A percentile compares a stretch with the other conserved stretches of the same genome.
These are phyloP conservation scores for Penicillium sp. DNA, from an alignment of 2,329 filamentous ascomycete species.

Conservation along the genomic window DNA sequence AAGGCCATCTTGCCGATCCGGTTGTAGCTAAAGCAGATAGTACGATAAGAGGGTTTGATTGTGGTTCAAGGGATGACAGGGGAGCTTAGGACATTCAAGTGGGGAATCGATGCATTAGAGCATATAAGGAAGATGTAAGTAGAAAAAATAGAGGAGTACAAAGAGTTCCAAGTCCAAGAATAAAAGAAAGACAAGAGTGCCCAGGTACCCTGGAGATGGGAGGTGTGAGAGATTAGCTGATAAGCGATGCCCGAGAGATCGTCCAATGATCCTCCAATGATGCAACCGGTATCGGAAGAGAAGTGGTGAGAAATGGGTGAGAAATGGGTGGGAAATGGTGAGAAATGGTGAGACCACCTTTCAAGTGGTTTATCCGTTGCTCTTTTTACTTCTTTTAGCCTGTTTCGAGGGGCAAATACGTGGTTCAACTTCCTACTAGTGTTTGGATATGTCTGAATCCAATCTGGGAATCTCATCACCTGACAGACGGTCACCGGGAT, in stretches of 20 bases:
- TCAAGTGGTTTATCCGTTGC: background rate
- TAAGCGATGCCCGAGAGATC: constrained; percentile 4
- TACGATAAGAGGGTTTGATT: background rate
- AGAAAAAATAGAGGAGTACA: background rate
- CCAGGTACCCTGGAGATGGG: background rate
- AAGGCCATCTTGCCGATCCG: constrained; percentile 34
- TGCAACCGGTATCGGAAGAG: constrained; percentile 11
- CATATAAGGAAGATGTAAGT: background rate
- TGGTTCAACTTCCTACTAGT: too few species aligned
- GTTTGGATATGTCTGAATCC: background rate
- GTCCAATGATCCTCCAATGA: constrained; percentile 20
- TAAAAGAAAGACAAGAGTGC: background rate
- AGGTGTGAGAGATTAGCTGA: constrained; percentile 5
- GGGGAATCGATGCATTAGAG: background rate
- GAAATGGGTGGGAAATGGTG: background rate
- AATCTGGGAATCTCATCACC: background rate
- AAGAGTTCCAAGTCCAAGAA: background rate
- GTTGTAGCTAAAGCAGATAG: constrained; percentile 4
- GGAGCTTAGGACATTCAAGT: background rate
- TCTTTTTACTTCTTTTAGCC: background rate
- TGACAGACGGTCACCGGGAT: constrained; percentile 36
- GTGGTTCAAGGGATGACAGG: background rate
- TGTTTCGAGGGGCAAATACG: background rate
- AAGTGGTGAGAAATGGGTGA: too few species aligned
- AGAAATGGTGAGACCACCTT: constrained; percentile 4